A percentile compares a stretch with the other conserved stretches of the same genome.
Evolutionary conservation across 1,284 basidiomycete species (phyloP).

Genomic region (Ceratobasidium sp.): DNA sequence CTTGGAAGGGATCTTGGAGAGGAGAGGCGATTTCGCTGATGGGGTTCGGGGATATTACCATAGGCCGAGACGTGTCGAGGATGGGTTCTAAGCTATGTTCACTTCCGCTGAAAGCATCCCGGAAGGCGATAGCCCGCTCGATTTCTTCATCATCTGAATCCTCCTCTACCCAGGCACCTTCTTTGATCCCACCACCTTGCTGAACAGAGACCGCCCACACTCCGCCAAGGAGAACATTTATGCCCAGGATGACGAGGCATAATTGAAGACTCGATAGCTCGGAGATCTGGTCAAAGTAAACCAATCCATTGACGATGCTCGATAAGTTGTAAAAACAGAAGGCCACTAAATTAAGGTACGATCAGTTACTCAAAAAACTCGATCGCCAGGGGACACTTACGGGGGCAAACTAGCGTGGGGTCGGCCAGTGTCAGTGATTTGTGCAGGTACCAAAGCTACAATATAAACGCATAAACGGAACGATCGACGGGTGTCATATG

Average conservation of each 20-base stretch:
- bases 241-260: conserved; percentile 82
- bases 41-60: conserved; percentile 24
- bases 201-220: conserved; percentile 91
- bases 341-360: conserved; percentile 68
- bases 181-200: conserved; percentile 59
- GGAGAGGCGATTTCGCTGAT: conserved; percentile 13
- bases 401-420: conserved; percentile 92
- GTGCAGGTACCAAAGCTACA: conserved; percentile 90
- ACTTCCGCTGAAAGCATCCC: conserved; percentile 47
- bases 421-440: conserved; percentile 87
- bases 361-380: conserved; percentile 26
- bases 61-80: conserved; percentile 45
- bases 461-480: conserved; percentile 50
- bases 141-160: conserved; percentile 54
- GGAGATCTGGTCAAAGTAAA: conserved; percentile 92
- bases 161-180: conserved; percentile 49
- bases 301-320: conserved; percentile 87
- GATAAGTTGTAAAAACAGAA: conserved; percentile 98
- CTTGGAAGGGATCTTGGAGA: conserved; percentile 11
- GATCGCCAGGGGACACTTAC: conserved; percentile 62
- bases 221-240: conserved; percentile 83
- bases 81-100: conserved; percentile 58
- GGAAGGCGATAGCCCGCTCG: conserved; percentile 38
- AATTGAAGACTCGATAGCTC: conserved; percentile 79
- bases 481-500: conserved; percentile 5